Percentiles rank a stretch among this genome's conserved stretches.
These are phyloP conservation scores for Chimonanthus salicifolius DNA, from an alignment of 164 flowering plant genomes.

Conservation along the genomic window DNA sequence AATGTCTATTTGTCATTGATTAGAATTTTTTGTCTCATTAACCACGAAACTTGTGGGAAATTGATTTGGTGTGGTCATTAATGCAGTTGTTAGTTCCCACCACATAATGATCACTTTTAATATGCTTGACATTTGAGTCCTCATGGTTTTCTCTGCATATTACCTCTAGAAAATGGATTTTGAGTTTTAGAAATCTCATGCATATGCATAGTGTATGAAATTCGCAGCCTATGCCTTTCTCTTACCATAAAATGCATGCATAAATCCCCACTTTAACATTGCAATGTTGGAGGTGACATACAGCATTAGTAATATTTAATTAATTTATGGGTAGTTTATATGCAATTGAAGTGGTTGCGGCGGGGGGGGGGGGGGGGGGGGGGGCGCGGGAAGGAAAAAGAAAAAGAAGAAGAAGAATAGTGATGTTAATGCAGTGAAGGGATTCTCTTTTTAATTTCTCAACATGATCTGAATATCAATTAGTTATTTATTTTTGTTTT, in stretches of 20 bases:
- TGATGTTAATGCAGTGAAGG: too few species aligned
- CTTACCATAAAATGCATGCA: not conserved
- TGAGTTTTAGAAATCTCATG: not conserved
- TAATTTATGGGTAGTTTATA: not conserved
- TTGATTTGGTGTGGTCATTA: not conserved
- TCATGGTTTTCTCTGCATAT: not conserved
- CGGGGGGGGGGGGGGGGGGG: too few species aligned
- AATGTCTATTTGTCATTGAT: not conserved
- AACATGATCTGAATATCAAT: too few species aligned
- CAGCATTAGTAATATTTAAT: constrained; percentile 1
- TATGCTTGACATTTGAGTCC: not conserved
- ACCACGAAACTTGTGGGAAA: not conserved
- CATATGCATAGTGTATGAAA: not conserved
- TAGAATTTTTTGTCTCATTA: not conserved
- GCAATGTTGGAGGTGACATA: not conserved
- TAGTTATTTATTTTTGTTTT: not conserved
- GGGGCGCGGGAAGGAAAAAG: too few species aligned
- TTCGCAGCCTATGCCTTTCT: not conserved
- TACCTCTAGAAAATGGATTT: not conserved
- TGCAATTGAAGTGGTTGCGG: too few species aligned
- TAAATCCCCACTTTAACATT: not conserved
- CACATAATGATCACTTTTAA: not conserved
- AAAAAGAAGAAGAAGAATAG: too few species aligned
- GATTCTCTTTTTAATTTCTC: too few species aligned
- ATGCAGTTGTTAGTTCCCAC: not conserved